Evolutionary conservation across 306 rosid genomes (phyloP).

Genomic region (Lathyrus oleraceus): DNA sequence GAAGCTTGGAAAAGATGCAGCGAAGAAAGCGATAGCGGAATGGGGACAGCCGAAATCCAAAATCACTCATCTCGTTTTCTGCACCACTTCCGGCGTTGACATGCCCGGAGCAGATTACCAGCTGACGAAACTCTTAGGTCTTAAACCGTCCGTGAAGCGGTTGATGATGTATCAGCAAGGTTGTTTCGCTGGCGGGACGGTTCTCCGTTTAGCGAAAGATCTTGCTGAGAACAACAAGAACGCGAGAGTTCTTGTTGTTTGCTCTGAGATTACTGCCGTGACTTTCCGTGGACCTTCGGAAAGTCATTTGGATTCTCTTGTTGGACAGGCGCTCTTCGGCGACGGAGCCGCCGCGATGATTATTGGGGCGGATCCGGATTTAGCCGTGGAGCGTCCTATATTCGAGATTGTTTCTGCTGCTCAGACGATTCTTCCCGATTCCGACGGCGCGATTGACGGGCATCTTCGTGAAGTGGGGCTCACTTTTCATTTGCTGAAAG

Average conservation of each 20-base stretch:
- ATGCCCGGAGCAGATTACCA: slow-evolving; percentile 72
- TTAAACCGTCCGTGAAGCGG: slow-evolving; percentile 59
- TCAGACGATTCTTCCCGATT: slow-evolving; percentile 56
- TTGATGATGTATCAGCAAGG: slow-evolving; percentile 74
- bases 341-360: slow-evolving; percentile 58
- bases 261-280: slow-evolving; percentile 68
- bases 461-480: slow-evolving; percentile 61
- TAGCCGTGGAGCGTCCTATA: slow-evolving; percentile 36
- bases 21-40: slow-evolving; percentile 52
- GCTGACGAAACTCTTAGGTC: slow-evolving; percentile 59
- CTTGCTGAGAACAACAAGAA: slow-evolving; percentile 64
- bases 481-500: slow-evolving; percentile 55
- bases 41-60: slow-evolving; percentile 75
- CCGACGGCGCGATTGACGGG: slow-evolving; percentile 59
- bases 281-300: slow-evolving; percentile 68
- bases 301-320: slow-evolving; percentile 52
- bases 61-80: slow-evolving; percentile 61
- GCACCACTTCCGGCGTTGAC: slow-evolving; percentile 69
- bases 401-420: slow-evolving; percentile 50
- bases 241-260: slow-evolving; percentile 58
- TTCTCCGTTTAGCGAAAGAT: slow-evolving; percentile 65
- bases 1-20: slow-evolving; percentile 60
- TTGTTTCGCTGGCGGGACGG: slow-evolving; percentile 67
- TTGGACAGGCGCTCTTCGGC: slow-evolving; percentile 62
- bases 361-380: slow-evolving; percentile 53